Evolutionary conservation across 2,329 filamentous ascomycete genomes (phyloP).

Genomic region (Pseudocercospora musae): DNA sequence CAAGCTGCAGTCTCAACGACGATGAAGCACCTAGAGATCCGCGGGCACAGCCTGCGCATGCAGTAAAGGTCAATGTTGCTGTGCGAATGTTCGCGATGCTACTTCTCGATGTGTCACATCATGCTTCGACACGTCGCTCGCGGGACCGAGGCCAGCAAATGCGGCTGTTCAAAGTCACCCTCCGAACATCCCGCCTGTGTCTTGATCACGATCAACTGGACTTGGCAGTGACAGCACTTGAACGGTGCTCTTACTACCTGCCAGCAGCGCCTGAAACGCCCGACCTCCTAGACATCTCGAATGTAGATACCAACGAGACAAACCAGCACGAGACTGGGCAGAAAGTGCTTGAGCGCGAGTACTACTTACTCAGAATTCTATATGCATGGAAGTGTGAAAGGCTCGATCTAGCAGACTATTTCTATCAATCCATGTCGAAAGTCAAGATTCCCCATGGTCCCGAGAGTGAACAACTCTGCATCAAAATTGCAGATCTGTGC

Average conservation of each 20-base stretch:
- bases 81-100: slow-evolving; percentile 62
- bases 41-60: neutral
- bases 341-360: slow-evolving; percentile 55
- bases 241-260: slow-evolving; percentile 58
- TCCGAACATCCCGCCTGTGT: slow-evolving; percentile 64
- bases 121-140: slow-evolving; percentile 25
- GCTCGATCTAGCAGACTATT: slow-evolving; percentile 72
- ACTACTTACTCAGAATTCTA: slow-evolving; percentile 62
- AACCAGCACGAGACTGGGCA: slow-evolving; percentile 32
- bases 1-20: slow-evolving; percentile 47
- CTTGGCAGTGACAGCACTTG: slow-evolving; percentile 59
- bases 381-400: slow-evolving; percentile 74
- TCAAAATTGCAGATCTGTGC: slow-evolving; percentile 64
- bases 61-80: slow-evolving; percentile 25
- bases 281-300: slow-evolving; percentile 18
- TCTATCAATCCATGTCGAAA: slow-evolving; percentile 57
- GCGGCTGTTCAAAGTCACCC: slow-evolving; percentile 62
- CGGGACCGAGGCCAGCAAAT: slow-evolving; percentile 37
- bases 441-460: slow-evolving; percentile 35
- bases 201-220: slow-evolving; percentile 58
- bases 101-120: slow-evolving; percentile 59
- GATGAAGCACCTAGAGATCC: slow-evolving; percentile 12
- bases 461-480: slow-evolving; percentile 40
- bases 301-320: slow-evolving; percentile 13
- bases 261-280: slow-evolving; percentile 1